A percentile compares a stretch with the other conserved stretches of the same genome.
phyloP scores from a whole-genome alignment of 495 filamentous ascomycete species.

The Penicillium soppii region DNA sequence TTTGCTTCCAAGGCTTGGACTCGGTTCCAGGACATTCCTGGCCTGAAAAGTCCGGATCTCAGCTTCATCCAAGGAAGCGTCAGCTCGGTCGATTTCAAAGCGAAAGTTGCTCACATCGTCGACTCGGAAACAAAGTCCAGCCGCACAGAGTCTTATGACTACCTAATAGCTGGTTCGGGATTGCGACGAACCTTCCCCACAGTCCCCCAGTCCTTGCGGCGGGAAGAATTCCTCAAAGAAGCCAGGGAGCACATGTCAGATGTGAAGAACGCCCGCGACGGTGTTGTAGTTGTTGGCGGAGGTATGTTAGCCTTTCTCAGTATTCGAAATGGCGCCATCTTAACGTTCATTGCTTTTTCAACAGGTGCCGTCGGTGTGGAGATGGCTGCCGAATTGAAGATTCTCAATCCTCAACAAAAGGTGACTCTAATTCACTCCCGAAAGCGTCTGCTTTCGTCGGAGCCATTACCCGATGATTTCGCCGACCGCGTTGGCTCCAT shows the following conservation, averaged over 20 bases:
- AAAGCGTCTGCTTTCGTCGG: conserved; percentile 59
- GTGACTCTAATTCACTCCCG: conserved; percentile 70
- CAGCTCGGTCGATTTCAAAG: conserved; percentile 47
- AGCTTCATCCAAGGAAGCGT: conserved; percentile 58
- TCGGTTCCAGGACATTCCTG: conserved; percentile 58
- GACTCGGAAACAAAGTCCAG: conserved; percentile 19
- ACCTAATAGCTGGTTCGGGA: conserved; percentile 60
- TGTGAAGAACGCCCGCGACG: conserved; percentile 33
- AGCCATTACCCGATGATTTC: conserved; percentile 65
- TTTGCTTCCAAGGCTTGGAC: conserved; percentile 61
- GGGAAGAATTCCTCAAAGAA: conserved; percentile 58
- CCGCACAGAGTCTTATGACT: conserved; percentile 56
- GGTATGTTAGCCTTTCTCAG: conserved; percentile 36
- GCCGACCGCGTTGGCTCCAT: conserved; percentile 52
- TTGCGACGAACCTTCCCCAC: conserved; percentile 61
- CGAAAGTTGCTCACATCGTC: conserved; percentile 51
- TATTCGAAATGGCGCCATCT: no score
- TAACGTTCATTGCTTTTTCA: conserved; percentile 1
- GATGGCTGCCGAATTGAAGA: conserved; percentile 67
- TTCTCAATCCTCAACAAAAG: conserved; percentile 52
- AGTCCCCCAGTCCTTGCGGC: conserved; percentile 55
- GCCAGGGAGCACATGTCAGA: conserved; percentile 29
- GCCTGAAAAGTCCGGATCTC: conserved; percentile 51
- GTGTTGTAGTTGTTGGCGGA: conserved; percentile 60
- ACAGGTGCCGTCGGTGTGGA: conserved; percentile 69